Percentiles rank a stretch among this genome's conserved stretches.
Evolutionary conservation across 1,284 basidiomycete species (phyloP).

Genomic region (Phellinidium pouzarii): DNA sequence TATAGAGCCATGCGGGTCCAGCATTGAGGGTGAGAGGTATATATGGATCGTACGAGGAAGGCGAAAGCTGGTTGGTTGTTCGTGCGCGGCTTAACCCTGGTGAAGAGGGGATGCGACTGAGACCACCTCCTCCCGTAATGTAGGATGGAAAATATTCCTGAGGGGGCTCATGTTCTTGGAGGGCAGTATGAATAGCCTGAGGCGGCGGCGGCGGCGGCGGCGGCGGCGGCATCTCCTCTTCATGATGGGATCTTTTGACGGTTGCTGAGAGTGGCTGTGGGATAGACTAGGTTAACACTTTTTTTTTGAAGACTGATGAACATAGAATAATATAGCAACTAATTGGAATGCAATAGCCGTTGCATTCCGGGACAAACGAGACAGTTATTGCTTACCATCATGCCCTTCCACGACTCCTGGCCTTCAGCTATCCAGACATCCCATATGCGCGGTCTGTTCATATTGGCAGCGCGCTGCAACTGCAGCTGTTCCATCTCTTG

Average conservation of each 20-base stretch:
- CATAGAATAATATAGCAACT: not conserved
- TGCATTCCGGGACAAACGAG: not conserved
- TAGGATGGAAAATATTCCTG: slow-evolving; percentile 8
- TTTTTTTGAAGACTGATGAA: not conserved
- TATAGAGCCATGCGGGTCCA: not conserved
- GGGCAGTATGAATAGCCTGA: not conserved
- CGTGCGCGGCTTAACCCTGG: not conserved
- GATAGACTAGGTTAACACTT: not conserved
- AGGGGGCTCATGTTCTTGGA: not conserved
- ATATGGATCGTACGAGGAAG: not conserved
- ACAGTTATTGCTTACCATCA: slow-evolving; percentile 12
- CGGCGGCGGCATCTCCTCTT: not conserved
- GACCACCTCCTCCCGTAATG: not conserved
- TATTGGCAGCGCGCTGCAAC: not conserved
- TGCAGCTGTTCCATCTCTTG: not conserved
- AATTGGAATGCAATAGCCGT: not conserved
- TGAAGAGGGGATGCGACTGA: not conserved
- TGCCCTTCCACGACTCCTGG: slow-evolving; percentile 7
- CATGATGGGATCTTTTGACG: not conserved
- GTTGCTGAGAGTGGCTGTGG: slow-evolving; percentile 9
- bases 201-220: not conserved
- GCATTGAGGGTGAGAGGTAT: not conserved
- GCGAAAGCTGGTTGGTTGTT: not conserved
- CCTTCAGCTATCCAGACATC: slow-evolving; percentile 10
- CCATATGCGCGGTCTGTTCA: slow-evolving; percentile 10